Conservation (phyloP, 2,329 filamentous ascomycete genomes). For the Fusarium sp. region DNA sequence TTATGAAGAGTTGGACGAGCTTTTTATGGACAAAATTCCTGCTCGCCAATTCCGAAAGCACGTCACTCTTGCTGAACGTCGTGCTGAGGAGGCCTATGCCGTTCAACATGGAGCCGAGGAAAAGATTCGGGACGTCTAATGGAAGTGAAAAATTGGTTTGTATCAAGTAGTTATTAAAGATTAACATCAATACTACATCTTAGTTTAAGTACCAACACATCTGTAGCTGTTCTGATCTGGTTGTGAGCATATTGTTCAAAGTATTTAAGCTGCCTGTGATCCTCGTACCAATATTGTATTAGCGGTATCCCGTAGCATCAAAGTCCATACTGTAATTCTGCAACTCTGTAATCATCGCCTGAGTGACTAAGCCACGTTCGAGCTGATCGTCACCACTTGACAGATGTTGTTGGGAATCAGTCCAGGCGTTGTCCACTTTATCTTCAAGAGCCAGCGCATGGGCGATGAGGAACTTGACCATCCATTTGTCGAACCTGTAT, state of each 20-base stretch:
- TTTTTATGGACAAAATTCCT: constrained; percentile 45
- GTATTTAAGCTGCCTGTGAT: not conserved
- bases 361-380: constrained; percentile 38
- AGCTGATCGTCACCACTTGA: constrained; percentile 13
- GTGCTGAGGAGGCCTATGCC: constrained; percentile 44
- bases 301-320: no score
- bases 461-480: constrained; percentile 58
- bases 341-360: constrained; percentile 43
- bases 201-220: no score
- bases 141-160: fast-evolving
- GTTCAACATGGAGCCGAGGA: not conserved
- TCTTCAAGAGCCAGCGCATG: constrained; percentile 50
- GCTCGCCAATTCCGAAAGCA: constrained; percentile 43
- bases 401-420: not conserved
- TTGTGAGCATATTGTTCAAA: no score
- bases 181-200: no score
- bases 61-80: constrained; percentile 42
- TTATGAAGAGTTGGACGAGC: constrained; percentile 49
- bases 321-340: constrained; percentile 9
- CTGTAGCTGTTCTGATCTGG: no score
- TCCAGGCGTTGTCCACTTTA: constrained; percentile 48
- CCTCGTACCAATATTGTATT: not conserved
- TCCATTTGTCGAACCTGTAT: constrained; percentile 61
- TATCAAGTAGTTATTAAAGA: not conserved
- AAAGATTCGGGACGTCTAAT: not conserved